Evolutionary conservation across 495 filamentous ascomycete genomes (phyloP), one percentile per base, ranked within the genome.

Genomic region (Staphylotrichum longicolle): DNA sequence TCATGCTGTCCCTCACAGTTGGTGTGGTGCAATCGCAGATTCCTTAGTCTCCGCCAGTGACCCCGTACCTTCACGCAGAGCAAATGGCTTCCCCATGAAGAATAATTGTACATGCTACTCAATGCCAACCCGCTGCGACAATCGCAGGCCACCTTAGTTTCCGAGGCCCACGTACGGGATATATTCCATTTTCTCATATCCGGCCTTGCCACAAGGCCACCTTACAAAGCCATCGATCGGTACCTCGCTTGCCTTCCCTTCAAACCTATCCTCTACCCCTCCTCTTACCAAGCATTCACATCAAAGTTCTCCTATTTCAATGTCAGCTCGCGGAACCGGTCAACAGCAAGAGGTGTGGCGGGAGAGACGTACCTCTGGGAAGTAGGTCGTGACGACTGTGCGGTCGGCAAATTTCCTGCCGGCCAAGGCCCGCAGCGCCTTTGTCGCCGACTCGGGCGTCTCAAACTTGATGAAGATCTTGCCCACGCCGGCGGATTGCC

Each of bases 381-480:
- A 98, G 75, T 92, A 96, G 12, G 95, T 96, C 8, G 90, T 91
- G 40, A 98, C 95, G 20, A 98, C 94, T 7, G 94, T 98, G 44
- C 94, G 85, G 74, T 96, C 91, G 2, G 91, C 89, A 70, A 98
- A 98, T 72, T 97, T 96, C 55, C 94, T 82, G 45, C 94, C 94
- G 10, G 95, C 95, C 61, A 98, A 82, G 45, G 91, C 86, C 64
- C 86, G 83, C 51, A 98, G 80, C 10, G 94, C 94, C 67, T 86
- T 90, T 53, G 87, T 85, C n/a, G 95, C 90, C 2, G 85, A 83
- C 59, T 92, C 90, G 7, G 84, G 77, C 3, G 78, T 84, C 51
- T 93, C 91, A 68, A 88, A 98, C 76, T 96, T 97, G 80, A 98
- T 85, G 69, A 85, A 98, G 63, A 98, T 97, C 83, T 98, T 98